Base-by-base conservation (phyloP, 495 filamentous ascomycete genomes). In the Physcia stellaris region DNA sequence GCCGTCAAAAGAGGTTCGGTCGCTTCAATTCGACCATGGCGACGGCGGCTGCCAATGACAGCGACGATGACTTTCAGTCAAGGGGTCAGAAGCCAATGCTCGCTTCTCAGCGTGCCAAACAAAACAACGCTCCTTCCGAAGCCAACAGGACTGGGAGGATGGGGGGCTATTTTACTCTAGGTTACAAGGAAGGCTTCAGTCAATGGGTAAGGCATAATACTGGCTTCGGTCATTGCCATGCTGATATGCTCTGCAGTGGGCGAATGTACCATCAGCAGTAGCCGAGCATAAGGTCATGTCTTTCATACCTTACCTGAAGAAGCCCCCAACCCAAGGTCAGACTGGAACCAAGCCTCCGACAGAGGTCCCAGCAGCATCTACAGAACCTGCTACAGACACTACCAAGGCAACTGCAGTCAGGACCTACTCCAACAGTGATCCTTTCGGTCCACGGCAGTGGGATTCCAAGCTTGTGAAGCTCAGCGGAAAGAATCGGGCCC, bases 211-310 rank as follows among this genome's bases (percentile, higher is more conserved):
- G 77, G 64, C 30, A 35, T 32, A 28, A n/a, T n/a, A n/a, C n/a
- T n/a, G n/a, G n/a, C n/a, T n/a, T n/a, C n/a, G n/a, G n/a, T n/a
- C n/a, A n/a, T 24, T 42, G 31, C 37, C 20, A 6, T 41, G 37
- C 31, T 42, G 38, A 40, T 40, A 23, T 1, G 16, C n/a, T 31
- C 6, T 26, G 33, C 49, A 88, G 86, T 96, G 88, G 90, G 71
- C 80, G 18, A 76, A 73, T 48, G 56, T 90, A 28, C 75, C 86
- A 17, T 74, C 88, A 21, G 79, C 80, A n/a, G 64, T 72, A 24
- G 86, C 90, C 9, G 90, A 98, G 59, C 85, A 93, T 44, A 77
- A 77, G 41, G 90, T 98, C 11, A 72, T 98, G 31, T 83, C 80
- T 29, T 83, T 74, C 55, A 74, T 98, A 4, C 90, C 92, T 5